Percentiles rank a stretch among this genome's conserved stretches.
Evolutionary conservation across 371 early-diverging fungal species (phyloP).

Genomic region (Mucor irregularis): DNA sequence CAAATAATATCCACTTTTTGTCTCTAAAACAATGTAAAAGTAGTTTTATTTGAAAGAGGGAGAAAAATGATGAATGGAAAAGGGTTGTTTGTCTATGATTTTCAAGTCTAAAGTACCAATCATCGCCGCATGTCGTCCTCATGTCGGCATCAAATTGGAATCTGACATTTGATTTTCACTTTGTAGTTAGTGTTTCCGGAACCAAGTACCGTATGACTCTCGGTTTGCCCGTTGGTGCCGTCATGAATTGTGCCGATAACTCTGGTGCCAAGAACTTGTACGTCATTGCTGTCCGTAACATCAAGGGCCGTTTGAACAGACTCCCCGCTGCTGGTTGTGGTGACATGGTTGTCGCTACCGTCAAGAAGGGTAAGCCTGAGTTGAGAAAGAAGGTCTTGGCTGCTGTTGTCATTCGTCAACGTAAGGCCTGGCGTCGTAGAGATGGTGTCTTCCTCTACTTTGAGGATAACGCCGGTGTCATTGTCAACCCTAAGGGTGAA

Average conservation of each 20-base stretch:
- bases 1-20: background rate
- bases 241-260: conserved; percentile 99
- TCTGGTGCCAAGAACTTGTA: conserved; percentile 99
- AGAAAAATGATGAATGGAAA: background rate
- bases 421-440: conserved; percentile 99
- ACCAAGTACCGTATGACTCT: conserved; percentile 99
- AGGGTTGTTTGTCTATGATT: conserved; percentile 2
- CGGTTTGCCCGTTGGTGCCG: conserved; percentile 99
- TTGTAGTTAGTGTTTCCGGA: conserved; percentile 76
- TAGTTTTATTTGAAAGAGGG: background rate
- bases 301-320: conserved; percentile 97
- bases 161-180: too few species aligned
- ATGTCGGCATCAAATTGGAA: too few species aligned
- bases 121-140: too few species aligned
- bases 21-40: background rate
- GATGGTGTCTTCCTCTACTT: conserved; percentile 99
- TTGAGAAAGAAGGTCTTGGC: conserved; percentile 99
- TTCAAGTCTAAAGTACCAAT: too few species aligned
- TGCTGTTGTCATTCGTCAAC: conserved; percentile 99
- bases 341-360: conserved; percentile 99
- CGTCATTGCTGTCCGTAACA: conserved; percentile 98
- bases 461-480: conserved; percentile 77
- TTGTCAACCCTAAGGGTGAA: conserved; percentile 96
- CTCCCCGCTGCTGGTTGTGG: conserved; percentile 99
- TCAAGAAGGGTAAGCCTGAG: conserved; percentile 99